Percentiles rank a stretch among this genome's conserved stretches.
Evolutionary conservation across 352 stramenopile species (phyloP).

Genomic region (Peronospora belbahrii): DNA sequence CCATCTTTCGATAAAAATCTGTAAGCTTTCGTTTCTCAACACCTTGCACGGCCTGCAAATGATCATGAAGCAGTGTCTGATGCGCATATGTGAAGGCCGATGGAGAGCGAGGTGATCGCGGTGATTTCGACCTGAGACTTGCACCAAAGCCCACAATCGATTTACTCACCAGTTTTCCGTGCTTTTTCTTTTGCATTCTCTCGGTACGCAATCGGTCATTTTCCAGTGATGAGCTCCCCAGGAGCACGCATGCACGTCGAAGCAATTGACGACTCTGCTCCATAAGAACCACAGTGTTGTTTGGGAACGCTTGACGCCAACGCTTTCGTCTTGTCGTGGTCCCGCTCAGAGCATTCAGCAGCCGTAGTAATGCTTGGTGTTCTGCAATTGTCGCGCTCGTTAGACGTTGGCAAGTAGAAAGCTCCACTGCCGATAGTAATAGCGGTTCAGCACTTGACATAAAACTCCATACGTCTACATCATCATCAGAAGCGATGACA

Average conservation of each 20-base stretch:
- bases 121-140: constrained; percentile 27
- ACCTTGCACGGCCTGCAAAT: constrained; percentile 33
- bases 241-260: constrained; percentile 42
- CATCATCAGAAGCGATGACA: constrained; percentile 6
- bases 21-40: constrained; percentile 31
- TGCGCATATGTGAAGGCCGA: constrained; percentile 42
- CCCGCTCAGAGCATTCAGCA: constrained; percentile 41
- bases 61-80: constrained; percentile 54
- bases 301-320: constrained; percentile 53
- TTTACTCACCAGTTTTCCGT: constrained; percentile 15
- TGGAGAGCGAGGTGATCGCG: constrained; percentile 23
- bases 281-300: constrained; percentile 47
- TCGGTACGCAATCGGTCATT: constrained; percentile 21
- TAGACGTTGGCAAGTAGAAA: constrained; percentile 21
- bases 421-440: constrained; percentile 30
- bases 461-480: constrained; percentile 48
- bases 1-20: constrained; percentile 39
- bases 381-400: constrained; percentile 43
- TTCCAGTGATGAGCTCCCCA: constrained; percentile 43
- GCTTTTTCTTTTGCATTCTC: constrained; percentile 23
- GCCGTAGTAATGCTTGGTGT: constrained; percentile 34
- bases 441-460: constrained; percentile 39
- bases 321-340: constrained; percentile 23
- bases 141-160: constrained; percentile 12
- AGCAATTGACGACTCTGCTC: constrained; percentile 54